These are phyloP conservation scores for Cercophora scortea DNA, from an alignment of 495 filamentous ascomycete genomes.

Conservation along the genomic window DNA sequence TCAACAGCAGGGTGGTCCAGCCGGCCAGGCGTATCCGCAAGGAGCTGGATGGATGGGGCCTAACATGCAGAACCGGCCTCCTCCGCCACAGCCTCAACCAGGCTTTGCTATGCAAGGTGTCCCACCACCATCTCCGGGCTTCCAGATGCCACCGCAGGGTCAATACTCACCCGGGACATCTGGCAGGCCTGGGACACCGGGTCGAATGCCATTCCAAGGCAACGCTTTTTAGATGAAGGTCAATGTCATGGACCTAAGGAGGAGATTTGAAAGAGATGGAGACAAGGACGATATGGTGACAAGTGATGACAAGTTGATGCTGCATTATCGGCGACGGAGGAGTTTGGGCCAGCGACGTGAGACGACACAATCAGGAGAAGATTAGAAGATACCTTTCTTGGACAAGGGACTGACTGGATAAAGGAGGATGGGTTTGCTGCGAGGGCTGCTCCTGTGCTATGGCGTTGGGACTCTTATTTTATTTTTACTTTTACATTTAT, in stretches of 20 bases:
- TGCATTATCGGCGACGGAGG: neutral
- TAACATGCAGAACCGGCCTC: slow-evolving; percentile 5
- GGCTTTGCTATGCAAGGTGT: slow-evolving; percentile 16
- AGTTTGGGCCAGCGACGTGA: neutral
- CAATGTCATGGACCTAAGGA: slow-evolving; percentile 12
- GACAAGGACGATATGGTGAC: neutral
- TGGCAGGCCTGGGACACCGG: slow-evolving; percentile 23
- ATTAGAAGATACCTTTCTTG: neutral
- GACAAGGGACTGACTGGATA: neutral
- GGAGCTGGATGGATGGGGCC: slow-evolving; percentile 10
- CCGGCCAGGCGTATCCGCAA: slow-evolving; percentile 3
- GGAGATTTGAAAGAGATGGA: slow-evolving; percentile 6
- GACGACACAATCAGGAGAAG: too few species aligned
- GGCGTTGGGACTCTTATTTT: neutral
- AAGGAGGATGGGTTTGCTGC: neutral
- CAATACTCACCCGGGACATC: slow-evolving; percentile 23
- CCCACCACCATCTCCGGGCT: slow-evolving; percentile 20
- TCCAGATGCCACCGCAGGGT: slow-evolving; percentile 20
- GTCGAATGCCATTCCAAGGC: slow-evolving; percentile 26
- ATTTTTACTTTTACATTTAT: neutral
- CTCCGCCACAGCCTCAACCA: slow-evolving; percentile 12
- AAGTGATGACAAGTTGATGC: neutral
- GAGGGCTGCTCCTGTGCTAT: too few species aligned
- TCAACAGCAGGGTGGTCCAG: slow-evolving; percentile 5
- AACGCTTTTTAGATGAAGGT: slow-evolving; percentile 28